Evolutionary conservation across 371 early-diverging fungal genomes (phyloP).

Genomic region (Mucor circinelloides): DNA sequence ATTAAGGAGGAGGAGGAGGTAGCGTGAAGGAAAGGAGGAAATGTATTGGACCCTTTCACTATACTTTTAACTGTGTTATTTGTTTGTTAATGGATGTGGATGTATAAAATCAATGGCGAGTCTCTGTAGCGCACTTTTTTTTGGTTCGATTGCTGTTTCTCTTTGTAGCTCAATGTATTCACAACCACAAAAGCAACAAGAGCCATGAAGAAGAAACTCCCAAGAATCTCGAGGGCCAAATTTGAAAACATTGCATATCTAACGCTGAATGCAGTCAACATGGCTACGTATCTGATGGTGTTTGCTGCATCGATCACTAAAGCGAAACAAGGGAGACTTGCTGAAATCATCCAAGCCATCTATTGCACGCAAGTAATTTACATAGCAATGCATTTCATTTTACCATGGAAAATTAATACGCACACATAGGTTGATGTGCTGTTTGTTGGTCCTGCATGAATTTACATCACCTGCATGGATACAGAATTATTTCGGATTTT

Average conservation of each 20-base stretch:
- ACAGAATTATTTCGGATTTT: conserved; percentile 40
- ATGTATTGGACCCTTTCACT: background rate
- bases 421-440: conserved; percentile 23
- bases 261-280: conserved; percentile 30
- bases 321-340: conserved; percentile 31
- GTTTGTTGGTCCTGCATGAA: conserved; percentile 35
- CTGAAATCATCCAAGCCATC: conserved; percentile 41
- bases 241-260: conserved; percentile 39
- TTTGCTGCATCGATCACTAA: conserved; percentile 41
- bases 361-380: conserved; percentile 38
- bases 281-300: conserved; percentile 28
- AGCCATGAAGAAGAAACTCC: conserved; percentile 3
- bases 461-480: conserved; percentile 25
- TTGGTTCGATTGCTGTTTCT: background rate
- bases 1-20: background rate
- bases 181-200: no score
- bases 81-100: background rate
- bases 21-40: background rate
- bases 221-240: conserved; percentile 35
- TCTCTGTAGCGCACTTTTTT: no score
- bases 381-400: background rate
- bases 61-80: background rate
- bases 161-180: background rate
- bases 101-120: no score
- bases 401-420: background rate